Evolutionary conservation across 1,284 basidiomycete species (phyloP).

Genomic region (Ustilago esculenta): DNA sequence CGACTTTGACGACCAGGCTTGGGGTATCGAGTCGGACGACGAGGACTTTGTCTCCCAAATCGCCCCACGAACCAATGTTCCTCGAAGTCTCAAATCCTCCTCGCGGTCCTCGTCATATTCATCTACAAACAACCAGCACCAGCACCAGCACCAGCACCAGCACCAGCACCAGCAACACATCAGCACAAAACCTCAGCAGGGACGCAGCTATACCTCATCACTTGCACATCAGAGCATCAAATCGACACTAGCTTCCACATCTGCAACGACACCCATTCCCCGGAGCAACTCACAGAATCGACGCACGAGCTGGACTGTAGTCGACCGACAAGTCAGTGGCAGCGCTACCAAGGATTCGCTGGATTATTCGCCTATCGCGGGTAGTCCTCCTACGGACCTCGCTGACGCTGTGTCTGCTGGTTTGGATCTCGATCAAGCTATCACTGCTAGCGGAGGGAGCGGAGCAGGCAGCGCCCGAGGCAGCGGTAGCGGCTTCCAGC

Average conservation of each 20-base stretch:
- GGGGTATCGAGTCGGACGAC: slow-evolving; percentile 64
- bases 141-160: slow-evolving; percentile 10
- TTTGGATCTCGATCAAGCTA: slow-evolving; percentile 16
- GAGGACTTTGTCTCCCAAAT: slow-evolving; percentile 63
- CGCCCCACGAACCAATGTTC: slow-evolving; percentile 36
- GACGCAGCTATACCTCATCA: slow-evolving; percentile 18
- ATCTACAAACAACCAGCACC: slow-evolving; percentile 9
- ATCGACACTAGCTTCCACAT: slow-evolving; percentile 2
- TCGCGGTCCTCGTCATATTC: slow-evolving; percentile 38
- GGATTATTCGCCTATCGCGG: slow-evolving; percentile 41
- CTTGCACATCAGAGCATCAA: slow-evolving; percentile 3
- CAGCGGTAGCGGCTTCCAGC: slow-evolving; percentile 29
- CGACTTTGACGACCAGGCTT: slow-evolving; percentile 64
- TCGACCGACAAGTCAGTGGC: slow-evolving; percentile 21
- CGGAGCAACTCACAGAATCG: slow-evolving; percentile 7
- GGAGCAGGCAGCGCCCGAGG: neutral
- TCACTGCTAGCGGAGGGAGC: slow-evolving; percentile 2
- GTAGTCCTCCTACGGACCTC: slow-evolving; percentile 46
- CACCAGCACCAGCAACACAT: slow-evolving; percentile 14
- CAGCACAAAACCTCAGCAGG: slow-evolving; percentile 4
- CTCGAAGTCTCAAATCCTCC: slow-evolving; percentile 29
- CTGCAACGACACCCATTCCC: slow-evolving; percentile 7
- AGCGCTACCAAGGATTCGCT: slow-evolving; percentile 9
- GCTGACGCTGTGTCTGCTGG: slow-evolving; percentile 27
- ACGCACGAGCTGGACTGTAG: slow-evolving; percentile 49